phyloP scores from a whole-genome alignment of 805 yeast genomes.

The Spathaspora passalidarum region DNA sequence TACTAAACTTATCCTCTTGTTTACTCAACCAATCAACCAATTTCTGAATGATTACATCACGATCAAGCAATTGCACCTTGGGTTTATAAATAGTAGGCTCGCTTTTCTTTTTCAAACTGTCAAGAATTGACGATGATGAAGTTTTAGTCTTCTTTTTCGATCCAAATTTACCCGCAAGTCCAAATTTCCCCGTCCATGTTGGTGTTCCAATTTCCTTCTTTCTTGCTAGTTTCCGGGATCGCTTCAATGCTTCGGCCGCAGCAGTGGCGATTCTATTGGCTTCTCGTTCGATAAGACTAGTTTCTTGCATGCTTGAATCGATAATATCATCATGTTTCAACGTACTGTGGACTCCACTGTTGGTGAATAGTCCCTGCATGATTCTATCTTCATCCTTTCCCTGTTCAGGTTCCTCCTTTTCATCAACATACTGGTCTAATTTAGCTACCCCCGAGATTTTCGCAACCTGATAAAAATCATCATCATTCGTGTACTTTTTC shows the following conservation, averaged over 20 bases:
- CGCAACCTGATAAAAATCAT: conserved; percentile 66
- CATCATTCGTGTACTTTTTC: conserved; percentile 43
- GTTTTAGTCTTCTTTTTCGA: conserved; percentile 16
- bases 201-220: conserved; percentile 67
- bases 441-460: conserved; percentile 70
- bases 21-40: conserved; percentile 38
- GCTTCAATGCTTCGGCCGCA: conserved; percentile 55
- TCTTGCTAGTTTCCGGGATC: conserved; percentile 55
- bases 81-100: conserved; percentile 22
- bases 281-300: conserved; percentile 56
- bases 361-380: conserved; percentile 72
- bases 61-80: conserved; percentile 20
- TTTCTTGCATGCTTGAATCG: conserved; percentile 51
- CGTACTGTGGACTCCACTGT: conserved; percentile 69
- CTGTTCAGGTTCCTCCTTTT: conserved; percentile 26
- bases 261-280: conserved; percentile 53
- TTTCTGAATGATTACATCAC: conserved; percentile 23
- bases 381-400: conserved; percentile 56
- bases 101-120: conserved; percentile 43
- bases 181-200: conserved; percentile 95
- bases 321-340: conserved; percentile 77
- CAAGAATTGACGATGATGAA: conserved; percentile 50
- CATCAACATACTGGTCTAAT: conserved; percentile 59
- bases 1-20: conserved; percentile 39
- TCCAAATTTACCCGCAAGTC: conserved; percentile 66